Base-by-base conservation (phyloP, 1,284 basidiomycete species). In the Coniferiporia weirii region DNA sequence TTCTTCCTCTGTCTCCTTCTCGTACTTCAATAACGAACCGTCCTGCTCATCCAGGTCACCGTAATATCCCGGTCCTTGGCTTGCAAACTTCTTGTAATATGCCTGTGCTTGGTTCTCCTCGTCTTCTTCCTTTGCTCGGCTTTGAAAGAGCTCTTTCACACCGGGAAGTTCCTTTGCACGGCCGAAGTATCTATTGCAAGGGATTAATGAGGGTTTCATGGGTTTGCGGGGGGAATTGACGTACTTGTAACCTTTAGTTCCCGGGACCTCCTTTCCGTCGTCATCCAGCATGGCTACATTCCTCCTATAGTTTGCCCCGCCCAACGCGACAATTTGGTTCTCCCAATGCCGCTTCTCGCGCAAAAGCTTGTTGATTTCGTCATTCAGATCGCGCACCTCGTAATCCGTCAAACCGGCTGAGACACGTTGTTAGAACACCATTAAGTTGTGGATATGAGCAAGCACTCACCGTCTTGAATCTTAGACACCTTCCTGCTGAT, bases 281-380 rank as follows among this genome's bases (percentile, higher is more conserved):
- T 95, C 94, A 69, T 98, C 91, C 64, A 91, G 69, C 91, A 97
- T 96, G 52, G 89, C 85, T 4, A 91, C 87, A 68, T 92, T 95
- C 53, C 95, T 78, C 68, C 92, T 82, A 70, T 98, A 99, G 69
- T 99, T 99, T 27, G 96, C 97, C 60, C 96, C 97, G 54, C 96
- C 97, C 1, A 99, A 77, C 13, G 88, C 85, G 20, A 98, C 85
- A 54, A 98, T 98, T 72, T 98, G 95, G 66, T 93, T 95, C 78
- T 98, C 96, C 93, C 95, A 99, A 72, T 97, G 93, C 36, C 89
- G 75, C 74, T 98, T 98, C 73, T 99, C 96, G 36, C 96, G 82
- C 78, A 99, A 77, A 9, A 98, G 78, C 70, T 89, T 93, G 78
- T 99, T 99, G 68, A 99, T 99, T 71, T 98, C 95, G 72, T 99